Base-by-base conservation (phyloP, 192 early-diverging fungal genomes). In the Gryganskiella cystojenkinii region DNA sequence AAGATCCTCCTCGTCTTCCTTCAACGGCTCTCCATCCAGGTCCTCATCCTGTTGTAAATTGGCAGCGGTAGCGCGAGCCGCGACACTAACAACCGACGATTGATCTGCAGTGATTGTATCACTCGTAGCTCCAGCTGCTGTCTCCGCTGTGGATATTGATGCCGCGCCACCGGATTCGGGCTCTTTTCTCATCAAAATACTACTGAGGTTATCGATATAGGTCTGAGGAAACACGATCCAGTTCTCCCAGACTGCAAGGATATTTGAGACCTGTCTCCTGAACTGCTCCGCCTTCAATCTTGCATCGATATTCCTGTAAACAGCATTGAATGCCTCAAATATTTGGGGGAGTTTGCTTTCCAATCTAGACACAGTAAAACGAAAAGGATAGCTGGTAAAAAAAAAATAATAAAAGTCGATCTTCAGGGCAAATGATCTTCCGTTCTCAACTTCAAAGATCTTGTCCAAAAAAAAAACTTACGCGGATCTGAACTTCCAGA, bases 221-320 rank as follows among this genome's bases (percentile, higher is more conserved):
- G 84, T 79, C 54, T 86, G 81, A 9, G 93, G 90, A 76, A 95
- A 98, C 19, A 98, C 85, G 80, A 92, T 92, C 93, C 96, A 95
- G 43, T 82, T 88, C 67, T 98, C 95, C 96, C 95, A 98, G 15
- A 93, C 91, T 4, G 80, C 82, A 42, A 98, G 70, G 7, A 94
- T 86, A 9, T 62, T 82, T 19, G 83, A 80, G 44, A 89, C 89
- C 60, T 84, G 91, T 64, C 84, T 82, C 84, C 87, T 78, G 46
- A 92, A 90, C 53, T 93, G 91, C 75, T 98, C 95, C 8, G 93
- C 94, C 64, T 91, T 91, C 40, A 96, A 83, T 37, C 95, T 74
- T 0, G 85, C 90, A n/a, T 85, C 85, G 28, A 96, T 93, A 4
- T 64, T 79, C 13, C 84, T 71, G 74, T 94, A 91, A 30, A 92